These are phyloP conservation scores for Coccomyxa sp. DNA, from an alignment of 139 green algal genomes.

Conservation along the genomic window DNA sequence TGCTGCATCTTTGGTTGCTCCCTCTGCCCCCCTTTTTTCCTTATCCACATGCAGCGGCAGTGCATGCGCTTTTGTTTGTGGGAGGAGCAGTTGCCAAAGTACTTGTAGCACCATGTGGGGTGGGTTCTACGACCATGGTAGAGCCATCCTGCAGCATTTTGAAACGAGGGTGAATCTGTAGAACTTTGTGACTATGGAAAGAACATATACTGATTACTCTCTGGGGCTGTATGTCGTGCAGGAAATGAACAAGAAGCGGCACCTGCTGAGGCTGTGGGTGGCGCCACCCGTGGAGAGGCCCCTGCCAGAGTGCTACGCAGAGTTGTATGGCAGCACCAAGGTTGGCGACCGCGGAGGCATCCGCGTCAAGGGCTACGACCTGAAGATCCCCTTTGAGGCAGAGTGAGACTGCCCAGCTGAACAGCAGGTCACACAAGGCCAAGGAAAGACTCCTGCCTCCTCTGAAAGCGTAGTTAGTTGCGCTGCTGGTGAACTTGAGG, in stretches of 20 bases:
- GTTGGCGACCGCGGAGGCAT: constrained; percentile 36
- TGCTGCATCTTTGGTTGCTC: not conserved
- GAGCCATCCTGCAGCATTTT: not conserved
- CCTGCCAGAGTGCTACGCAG: constrained; percentile 30
- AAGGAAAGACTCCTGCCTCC: no score
- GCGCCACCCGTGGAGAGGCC: constrained; percentile 24
- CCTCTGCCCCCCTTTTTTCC: not conserved
- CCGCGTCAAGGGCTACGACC: constrained; percentile 4
- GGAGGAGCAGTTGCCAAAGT: no score
- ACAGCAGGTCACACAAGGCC: no score
- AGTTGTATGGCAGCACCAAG: constrained; percentile 32
- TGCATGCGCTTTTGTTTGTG: no score
- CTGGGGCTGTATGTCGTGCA: not conserved
- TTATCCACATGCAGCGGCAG: not conserved
- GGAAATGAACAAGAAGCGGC: constrained; percentile 26
- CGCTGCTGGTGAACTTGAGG: no score
- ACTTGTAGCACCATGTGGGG: no score
- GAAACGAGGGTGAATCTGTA: not conserved
- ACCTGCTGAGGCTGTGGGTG: constrained; percentile 62
- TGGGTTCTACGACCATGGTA: no score
- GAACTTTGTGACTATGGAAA: not conserved
- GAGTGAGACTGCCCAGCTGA: constrained; percentile 14
- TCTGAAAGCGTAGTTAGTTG: no score
- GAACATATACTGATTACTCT: no score
- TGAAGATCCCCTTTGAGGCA: constrained; percentile 30